phyloP scores from a whole-genome alignment of 768 basidiomycete genomes.

The Suillus brevipes region DNA sequence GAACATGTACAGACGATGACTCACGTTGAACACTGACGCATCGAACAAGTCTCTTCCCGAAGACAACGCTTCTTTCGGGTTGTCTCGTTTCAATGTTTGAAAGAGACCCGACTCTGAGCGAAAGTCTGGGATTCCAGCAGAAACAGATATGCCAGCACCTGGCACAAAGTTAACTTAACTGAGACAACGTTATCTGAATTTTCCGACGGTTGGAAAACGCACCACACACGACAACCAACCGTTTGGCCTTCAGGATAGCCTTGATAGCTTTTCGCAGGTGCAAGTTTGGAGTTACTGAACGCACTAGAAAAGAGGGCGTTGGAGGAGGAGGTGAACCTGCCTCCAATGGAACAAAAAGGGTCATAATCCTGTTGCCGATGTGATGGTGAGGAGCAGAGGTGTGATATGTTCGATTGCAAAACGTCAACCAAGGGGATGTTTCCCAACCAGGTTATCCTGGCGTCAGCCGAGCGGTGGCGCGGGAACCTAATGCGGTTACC shows the following conservation, averaged over 20 bases:
- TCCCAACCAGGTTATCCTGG: slow-evolving; percentile 16
- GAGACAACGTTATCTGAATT: slow-evolving; percentile 12
- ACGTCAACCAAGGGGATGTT: slow-evolving; percentile 15
- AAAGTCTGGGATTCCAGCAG: slow-evolving; percentile 90
- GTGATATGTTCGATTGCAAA: slow-evolving; percentile 23
- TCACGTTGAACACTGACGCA: slow-evolving; percentile 85
- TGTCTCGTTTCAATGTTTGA: slow-evolving; percentile 72
- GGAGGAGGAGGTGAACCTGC: slow-evolving; percentile 44
- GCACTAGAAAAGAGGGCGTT: slow-evolving; percentile 57
- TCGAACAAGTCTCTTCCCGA: slow-evolving; percentile 90
- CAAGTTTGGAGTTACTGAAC: slow-evolving; percentile 42
- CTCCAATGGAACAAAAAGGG: slow-evolving; percentile 63
- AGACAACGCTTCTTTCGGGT: slow-evolving; percentile 67
- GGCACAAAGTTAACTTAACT: background rate
- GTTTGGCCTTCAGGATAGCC: slow-evolving; percentile 74
- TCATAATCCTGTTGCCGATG: slow-evolving; percentile 46
- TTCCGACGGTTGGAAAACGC: slow-evolving; percentile 33
- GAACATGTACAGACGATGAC: slow-evolving; percentile 22
- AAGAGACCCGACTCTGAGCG: slow-evolving; percentile 81
- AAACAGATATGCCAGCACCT: slow-evolving; percentile 90
- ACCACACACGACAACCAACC: slow-evolving; percentile 88
- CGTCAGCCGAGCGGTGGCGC: slow-evolving; percentile 28
- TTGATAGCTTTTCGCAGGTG: slow-evolving; percentile 58
- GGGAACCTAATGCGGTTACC: slow-evolving; percentile 19
- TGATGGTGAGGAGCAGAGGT: slow-evolving; percentile 20